Evolutionary conservation across 192 early-diverging fungal genomes (phyloP).

Genomic region (Coemansia sp.): DNA sequence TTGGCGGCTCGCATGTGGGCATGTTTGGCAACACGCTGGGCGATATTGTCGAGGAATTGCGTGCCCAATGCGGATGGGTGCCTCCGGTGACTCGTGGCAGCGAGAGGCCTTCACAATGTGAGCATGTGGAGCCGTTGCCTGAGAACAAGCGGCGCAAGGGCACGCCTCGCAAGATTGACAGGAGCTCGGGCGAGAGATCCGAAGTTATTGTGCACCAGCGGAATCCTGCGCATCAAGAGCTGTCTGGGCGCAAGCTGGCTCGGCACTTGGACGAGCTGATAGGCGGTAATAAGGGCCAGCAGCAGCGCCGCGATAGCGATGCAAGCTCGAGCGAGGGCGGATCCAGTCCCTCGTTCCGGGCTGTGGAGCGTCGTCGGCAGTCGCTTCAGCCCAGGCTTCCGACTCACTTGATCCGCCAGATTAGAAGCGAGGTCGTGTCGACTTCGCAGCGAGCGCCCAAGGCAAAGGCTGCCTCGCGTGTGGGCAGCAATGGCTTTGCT

Average conservation of each 20-base stretch:
- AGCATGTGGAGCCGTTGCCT: background rate
- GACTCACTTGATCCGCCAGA: constrained; percentile 36
- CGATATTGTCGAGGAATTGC: constrained; percentile 47
- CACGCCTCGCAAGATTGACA: constrained; percentile 39
- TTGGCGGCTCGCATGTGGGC: constrained; percentile 27
- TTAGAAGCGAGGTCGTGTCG: constrained; percentile 49
- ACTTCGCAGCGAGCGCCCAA: constrained; percentile 17
- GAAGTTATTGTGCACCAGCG: constrained; percentile 50
- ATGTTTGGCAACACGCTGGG: constrained; percentile 18
- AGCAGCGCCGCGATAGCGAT: background rate
- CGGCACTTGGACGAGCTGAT: constrained; percentile 51
- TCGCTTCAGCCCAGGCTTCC: constrained; percentile 36
- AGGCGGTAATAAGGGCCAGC: constrained; percentile 8
- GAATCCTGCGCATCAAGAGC: background rate
- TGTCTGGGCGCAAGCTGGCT: constrained; percentile 38
- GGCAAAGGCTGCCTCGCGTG: constrained; percentile 10
- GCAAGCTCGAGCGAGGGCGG: constrained; percentile 3
- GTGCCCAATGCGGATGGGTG: constrained; percentile 49
- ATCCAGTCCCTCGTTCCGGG: constrained; percentile 3
- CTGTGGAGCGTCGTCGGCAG: constrained; percentile 8
- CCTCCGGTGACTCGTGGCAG: constrained; percentile 8
- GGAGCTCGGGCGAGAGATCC: constrained; percentile 21
- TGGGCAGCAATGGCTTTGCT: background rate
- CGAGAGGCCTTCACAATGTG: background rate
- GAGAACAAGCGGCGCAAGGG: constrained; percentile 45